These are phyloP conservation scores for Cryptococcus sp. DNA, from an alignment of 1,284 basidiomycete species.

Conservation along the genomic window DNA sequence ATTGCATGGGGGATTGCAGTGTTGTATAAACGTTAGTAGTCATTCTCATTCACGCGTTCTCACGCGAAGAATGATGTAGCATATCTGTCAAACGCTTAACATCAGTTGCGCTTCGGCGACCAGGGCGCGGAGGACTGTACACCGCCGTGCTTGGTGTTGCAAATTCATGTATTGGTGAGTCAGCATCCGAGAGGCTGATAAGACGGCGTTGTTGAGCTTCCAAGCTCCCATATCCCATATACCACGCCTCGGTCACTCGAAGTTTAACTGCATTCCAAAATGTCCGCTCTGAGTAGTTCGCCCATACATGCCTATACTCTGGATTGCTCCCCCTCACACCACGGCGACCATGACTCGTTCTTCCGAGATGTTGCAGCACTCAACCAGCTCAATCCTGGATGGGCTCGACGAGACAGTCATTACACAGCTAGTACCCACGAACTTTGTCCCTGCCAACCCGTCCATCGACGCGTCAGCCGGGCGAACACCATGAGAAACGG, in stretches of 20 bases:
- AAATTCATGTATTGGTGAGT: no score
- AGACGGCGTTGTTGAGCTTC: no score
- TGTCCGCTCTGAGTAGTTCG: background rate
- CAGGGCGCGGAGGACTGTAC: no score
- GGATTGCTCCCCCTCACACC: conserved; percentile 15
- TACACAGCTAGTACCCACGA: conserved; percentile 51
- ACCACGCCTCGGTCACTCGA: background rate
- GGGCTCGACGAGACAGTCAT: conserved; percentile 45
- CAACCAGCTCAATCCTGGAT: conserved; percentile 47
- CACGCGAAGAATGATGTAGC: no score
- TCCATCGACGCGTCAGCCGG: background rate
- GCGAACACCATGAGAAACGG: background rate
- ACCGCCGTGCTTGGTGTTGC: no score
- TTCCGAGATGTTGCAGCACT: conserved; percentile 45
- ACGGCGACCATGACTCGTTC: conserved; percentile 47
- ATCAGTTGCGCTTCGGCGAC: no score
- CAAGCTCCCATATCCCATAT: no score
- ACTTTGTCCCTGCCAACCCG: conserved; percentile 38
- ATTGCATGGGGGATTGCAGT: background rate
- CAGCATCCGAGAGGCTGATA: no score
- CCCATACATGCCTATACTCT: no score
- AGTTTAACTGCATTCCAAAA: background rate
- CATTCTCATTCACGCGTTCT: no score
- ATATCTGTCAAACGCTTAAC: no score
- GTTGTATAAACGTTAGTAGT: no score